A percentile compares a stretch with the other conserved stretches of the same genome.
Conservation (phyloP, 192 early-diverging fungal species). For the Gamsiella multidivaricata region DNA sequence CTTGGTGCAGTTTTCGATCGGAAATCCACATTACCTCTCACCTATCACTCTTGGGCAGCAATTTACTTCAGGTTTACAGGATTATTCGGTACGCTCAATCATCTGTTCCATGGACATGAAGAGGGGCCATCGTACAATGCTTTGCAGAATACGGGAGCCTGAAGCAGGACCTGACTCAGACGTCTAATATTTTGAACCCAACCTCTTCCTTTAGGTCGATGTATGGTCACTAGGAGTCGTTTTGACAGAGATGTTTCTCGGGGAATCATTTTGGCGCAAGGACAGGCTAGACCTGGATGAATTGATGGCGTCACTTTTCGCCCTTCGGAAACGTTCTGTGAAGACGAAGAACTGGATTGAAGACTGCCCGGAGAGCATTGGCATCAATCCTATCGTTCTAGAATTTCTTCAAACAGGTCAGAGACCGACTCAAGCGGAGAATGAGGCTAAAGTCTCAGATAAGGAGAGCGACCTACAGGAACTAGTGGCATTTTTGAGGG, state of each 20-base stretch:
- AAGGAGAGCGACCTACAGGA: background rate
- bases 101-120: no score
- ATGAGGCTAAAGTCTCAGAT: background rate
- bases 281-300: slow-evolving; percentile 58
- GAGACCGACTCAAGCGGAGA: background rate
- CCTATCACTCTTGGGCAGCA: slow-evolving; percentile 32
- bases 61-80: slow-evolving; percentile 10
- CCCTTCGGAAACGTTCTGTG: slow-evolving; percentile 40
- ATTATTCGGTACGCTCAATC: slow-evolving; percentile 21
- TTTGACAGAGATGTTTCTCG: slow-evolving; percentile 59
- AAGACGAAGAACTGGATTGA: slow-evolving; percentile 37
- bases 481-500: slow-evolving; percentile 16
- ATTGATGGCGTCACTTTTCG: slow-evolving; percentile 59
- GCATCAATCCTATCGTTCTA: slow-evolving; percentile 58
- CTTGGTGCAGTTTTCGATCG: slow-evolving; percentile 71
- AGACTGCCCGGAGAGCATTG: slow-evolving; percentile 43
- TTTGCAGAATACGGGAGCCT: no score
- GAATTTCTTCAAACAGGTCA: slow-evolving; percentile 54
- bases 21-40: slow-evolving; percentile 60
- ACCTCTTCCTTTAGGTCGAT: no score
- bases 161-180: no score
- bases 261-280: slow-evolving; percentile 65
- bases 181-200: no score
- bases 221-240: slow-evolving; percentile 70
- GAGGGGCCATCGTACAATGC: no score